A percentile compares a stretch with the other conserved stretches of the same genome.
phyloP scores from a whole-genome alignment of 495 filamentous ascomycete genomes.

The Podospora conica region DNA sequence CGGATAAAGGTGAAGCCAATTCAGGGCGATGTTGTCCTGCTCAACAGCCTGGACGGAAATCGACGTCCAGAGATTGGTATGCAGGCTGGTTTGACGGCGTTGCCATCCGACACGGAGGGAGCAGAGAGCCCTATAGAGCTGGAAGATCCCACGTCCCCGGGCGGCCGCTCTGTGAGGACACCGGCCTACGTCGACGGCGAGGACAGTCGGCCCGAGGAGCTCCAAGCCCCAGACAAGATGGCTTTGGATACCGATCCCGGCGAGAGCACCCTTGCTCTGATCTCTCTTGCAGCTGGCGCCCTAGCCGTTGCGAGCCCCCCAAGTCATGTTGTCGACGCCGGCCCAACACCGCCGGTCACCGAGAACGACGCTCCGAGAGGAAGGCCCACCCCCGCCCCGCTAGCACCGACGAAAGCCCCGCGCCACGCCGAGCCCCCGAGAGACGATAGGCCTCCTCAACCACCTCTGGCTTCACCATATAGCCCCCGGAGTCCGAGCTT shows the following conservation, averaged over 20 bases:
- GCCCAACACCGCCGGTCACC: constrained; percentile 21
- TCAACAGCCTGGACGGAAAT: constrained; percentile 46
- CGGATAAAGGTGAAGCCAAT: constrained; percentile 36
- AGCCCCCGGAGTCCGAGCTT: constrained; percentile 16
- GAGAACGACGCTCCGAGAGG: constrained; percentile 23
- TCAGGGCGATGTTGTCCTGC: constrained; percentile 51
- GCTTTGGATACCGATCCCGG: constrained; percentile 14
- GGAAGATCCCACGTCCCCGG: not conserved
- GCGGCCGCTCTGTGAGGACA: not conserved
- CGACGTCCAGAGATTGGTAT: constrained; percentile 41
- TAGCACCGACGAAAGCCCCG: constrained; percentile 18
- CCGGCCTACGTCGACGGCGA: constrained; percentile 17
- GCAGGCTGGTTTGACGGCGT: constrained; percentile 34
- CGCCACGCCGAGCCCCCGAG: constrained; percentile 12
- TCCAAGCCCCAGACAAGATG: constrained; percentile 11
- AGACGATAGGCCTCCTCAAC: constrained; percentile 16
- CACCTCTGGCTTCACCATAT: constrained; percentile 21
- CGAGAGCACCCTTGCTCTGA: constrained; percentile 33
- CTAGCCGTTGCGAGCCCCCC: constrained; percentile 24
- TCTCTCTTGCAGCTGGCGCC: constrained; percentile 37
- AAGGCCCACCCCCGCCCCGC: constrained; percentile 14
- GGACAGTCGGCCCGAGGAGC: constrained; percentile 16
- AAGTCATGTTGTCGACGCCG: constrained; percentile 22
- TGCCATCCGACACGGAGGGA: constrained; percentile 29
- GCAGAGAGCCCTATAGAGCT: not conserved